A percentile compares a stretch with the other conserved stretches of the same genome.
Conservation (phyloP, 495 filamentous ascomycete genomes). For the Neurospora tetrasperma region DNA sequence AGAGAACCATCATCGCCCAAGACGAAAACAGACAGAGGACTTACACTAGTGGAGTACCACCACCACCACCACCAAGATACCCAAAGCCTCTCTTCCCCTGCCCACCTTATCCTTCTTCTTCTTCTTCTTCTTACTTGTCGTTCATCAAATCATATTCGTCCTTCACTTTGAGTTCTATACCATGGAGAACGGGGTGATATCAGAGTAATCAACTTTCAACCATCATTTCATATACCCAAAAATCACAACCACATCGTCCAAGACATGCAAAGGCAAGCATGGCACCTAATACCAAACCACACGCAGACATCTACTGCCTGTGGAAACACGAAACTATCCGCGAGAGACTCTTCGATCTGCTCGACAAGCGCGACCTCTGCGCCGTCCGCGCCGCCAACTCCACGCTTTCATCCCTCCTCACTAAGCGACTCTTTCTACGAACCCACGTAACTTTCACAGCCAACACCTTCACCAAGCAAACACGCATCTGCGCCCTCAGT, state of each 20-base stretch:
- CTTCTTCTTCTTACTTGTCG: neutral
- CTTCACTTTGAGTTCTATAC: neutral
- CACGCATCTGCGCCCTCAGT: slow-evolving; percentile 55
- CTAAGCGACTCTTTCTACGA: slow-evolving; percentile 42
- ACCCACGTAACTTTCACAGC: slow-evolving; percentile 55
- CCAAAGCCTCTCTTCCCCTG: neutral
- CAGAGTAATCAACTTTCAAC: neutral
- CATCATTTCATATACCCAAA: neutral
- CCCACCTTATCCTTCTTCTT: neutral
- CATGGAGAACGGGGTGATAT: neutral
- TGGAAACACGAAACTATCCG: slow-evolving; percentile 42
- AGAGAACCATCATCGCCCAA: neutral
- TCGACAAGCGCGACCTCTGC: slow-evolving; percentile 40
- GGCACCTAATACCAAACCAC: slow-evolving; percentile 27
- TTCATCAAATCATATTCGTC: neutral
- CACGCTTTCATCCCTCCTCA: slow-evolving; percentile 42
- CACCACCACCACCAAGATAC: neutral
- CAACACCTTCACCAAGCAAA: slow-evolving; percentile 57
- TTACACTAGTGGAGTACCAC: neutral
- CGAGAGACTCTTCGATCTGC: slow-evolving; percentile 39
- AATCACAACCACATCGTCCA: neutral
- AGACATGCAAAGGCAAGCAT: slow-evolving; percentile 37
- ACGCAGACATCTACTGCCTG: slow-evolving; percentile 39
- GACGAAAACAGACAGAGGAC: neutral
- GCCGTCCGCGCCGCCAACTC: slow-evolving; percentile 38